Base-by-base conservation (phyloP, 176 grass and related monocot species). In the Musa beccarii region DNA sequence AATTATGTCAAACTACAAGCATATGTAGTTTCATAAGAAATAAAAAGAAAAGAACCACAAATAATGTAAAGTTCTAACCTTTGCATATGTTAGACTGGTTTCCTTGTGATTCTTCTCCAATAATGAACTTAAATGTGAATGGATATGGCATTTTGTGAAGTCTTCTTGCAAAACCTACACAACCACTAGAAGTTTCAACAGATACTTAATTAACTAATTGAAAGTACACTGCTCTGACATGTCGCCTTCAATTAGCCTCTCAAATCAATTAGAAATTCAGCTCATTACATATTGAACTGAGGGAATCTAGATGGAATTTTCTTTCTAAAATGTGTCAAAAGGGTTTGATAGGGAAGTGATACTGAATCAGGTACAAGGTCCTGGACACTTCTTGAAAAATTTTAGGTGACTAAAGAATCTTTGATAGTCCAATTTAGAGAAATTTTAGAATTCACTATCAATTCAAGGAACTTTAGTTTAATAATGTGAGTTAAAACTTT, bases 111-210 rank as follows among this genome's bases (percentile, higher is more conserved):
- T 87, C 73, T 76, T 82, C 69, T 91, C 82, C 69, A 98, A 84
- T 26, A 98, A 89, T 79, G 90, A 82, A 70, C 75, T 63, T 71
- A 98, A 85, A 87, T 98, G 80, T 19, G 88, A 85, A 63, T 25
- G 82, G 17, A 91, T 72, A 66, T 93, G 84, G 52, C 92, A 93
- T 84, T 89, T 98, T 77, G 90, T 91, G 84, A 93, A 90, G 70
- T 98, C 94, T 83, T 93, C 88, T 80, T 93, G 75, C 2, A 98
- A 76, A 73, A 98, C 49, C 90, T 98, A 82, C 25, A 71, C n/a
- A 69, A 80, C 14, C 3, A 54, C 70, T 78, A 22, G 14, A 75
- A 74, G 67, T 71, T 59, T 78, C 22, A 79, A 63, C 29, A 74
- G 23, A 79, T 73, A 17, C 12, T 25, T 29, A 8, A 74, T 49